Percentiles rank a stretch among this genome's conserved stretches.
Conservation (phyloP, 768 basidiomycete species). For the Boletus tomentosulus region DNA sequence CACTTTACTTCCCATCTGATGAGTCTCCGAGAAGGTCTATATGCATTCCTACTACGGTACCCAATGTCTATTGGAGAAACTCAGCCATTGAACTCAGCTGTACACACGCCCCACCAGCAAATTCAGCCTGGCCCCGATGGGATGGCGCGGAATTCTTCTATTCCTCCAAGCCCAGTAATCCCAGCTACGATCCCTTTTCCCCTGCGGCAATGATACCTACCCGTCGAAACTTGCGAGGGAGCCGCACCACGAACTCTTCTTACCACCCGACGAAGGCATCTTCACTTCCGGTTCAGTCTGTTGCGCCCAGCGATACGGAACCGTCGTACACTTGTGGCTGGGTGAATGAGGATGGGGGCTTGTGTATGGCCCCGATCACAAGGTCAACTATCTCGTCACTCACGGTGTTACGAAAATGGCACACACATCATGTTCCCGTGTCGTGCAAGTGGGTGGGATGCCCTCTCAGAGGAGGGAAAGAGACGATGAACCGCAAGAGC, state of each 20-base stretch:
- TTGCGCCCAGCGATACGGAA: neutral
- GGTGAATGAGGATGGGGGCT: neutral
- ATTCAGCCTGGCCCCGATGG: neutral
- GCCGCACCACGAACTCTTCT: neutral
- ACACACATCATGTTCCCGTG: accelerated
- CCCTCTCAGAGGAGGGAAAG: no score
- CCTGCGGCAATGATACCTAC: no score
- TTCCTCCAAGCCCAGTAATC: neutral
- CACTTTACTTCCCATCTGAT: no score
- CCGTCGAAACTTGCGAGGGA: neutral
- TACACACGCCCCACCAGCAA: neutral
- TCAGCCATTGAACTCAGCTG: neutral
- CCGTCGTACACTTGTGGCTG: conserved; percentile 7
- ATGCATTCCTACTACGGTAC: neutral
- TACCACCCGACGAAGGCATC: neutral
- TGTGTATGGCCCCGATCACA: conserved; percentile 2
- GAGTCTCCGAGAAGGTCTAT: neutral
- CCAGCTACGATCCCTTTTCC: neutral
- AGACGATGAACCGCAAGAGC: conserved; percentile 10
- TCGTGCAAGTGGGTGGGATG: conserved; percentile 7
- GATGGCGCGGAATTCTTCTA: neutral
- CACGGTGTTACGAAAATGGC: conserved; percentile 1
- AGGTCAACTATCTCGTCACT: neutral
- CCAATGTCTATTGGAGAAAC: neutral
- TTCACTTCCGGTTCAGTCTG: neutral